Evolutionary conservation across 257 asterid genomes (phyloP), one percentile per base, ranked within the genome.

Genomic region (Nicotiana sylvestris): DNA sequence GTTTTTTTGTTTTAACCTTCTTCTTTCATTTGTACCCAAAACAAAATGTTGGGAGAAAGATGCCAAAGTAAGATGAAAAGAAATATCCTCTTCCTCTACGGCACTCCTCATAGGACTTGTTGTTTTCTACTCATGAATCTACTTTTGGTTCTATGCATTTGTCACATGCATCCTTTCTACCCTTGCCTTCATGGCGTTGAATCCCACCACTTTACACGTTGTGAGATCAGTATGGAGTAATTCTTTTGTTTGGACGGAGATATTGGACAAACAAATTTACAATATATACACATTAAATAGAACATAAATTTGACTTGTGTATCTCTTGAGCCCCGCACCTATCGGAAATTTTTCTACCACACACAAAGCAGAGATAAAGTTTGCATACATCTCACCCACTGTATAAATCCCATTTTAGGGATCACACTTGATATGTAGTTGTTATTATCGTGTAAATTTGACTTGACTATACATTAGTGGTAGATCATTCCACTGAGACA

Each of bases 121-220:
- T 49, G 80, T 74, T 74, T 74, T 74, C 80, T 74, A 74, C 80
- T 74, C 80, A 74, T 39, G 49, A 9, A 25, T 74, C 51, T 49
- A 37, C 3, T 74, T 74, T 74, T 74, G 80, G 9, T 74, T 49
- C 12, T 49, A 49, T 49, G 25, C 39, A 13, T 49, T 74, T 74
- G 80, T 74, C 62, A 51, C 80, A 49, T 74, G 62, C 43, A 13
- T 74, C 1, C 21, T 21, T 46, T 5, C 74, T 74, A 74, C 43
- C 80, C 62, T 46, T 49, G 64, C 8, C 62, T 74, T 74, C 62
- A 49, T 49, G 62, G 46, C 62, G n/a, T 56, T 74, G 64, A 74
- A 49, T 49, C 62, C 62, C 43, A 74, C 80, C 39, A 74, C 62
- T 74, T 74, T 74, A 74, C 61, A 46, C 25, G 37, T 46, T 72